These are phyloP conservation scores for Fusarium sp. DNA, from an alignment of 2,329 filamentous ascomycete genomes.

Conservation along the genomic window DNA sequence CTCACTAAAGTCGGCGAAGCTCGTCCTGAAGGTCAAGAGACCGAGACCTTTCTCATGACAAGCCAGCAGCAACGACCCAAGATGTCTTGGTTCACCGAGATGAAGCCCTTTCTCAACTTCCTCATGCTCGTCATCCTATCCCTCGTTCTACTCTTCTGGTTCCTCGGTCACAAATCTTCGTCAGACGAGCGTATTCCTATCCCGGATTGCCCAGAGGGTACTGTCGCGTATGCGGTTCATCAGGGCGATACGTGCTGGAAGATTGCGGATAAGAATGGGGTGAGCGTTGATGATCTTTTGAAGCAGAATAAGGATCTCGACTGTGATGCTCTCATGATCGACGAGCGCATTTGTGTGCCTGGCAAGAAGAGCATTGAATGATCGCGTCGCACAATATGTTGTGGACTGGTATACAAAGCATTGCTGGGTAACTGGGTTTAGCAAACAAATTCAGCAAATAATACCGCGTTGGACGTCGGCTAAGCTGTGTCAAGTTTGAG, in stretches of 20 bases:
- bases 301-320: conserved; percentile 58
- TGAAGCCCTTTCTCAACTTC: conserved; percentile 69
- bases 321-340: conserved; percentile 58
- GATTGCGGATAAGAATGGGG: conserved; percentile 56
- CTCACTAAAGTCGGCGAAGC: conserved; percentile 54
- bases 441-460: not conserved
- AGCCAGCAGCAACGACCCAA: conserved; percentile 35
- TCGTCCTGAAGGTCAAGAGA: conserved; percentile 43
- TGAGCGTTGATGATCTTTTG: conserved; percentile 59
- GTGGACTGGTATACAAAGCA: conserved; percentile 1
- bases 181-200: conserved; percentile 24
- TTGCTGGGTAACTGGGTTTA: not conserved
- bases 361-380: conserved; percentile 16
- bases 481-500: not conserved
- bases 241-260: conserved; percentile 65
- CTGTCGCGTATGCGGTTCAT: conserved; percentile 53
- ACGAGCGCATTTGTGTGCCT: conserved; percentile 59
- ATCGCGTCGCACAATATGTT: not conserved
- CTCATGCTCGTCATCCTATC: conserved; percentile 64
- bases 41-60: conserved; percentile 48
- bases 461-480: conserved; percentile 3
- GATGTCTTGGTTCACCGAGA: conserved; percentile 62
- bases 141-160: conserved; percentile 62
- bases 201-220: conserved; percentile 46
- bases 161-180: conserved; percentile 51